A percentile compares a stretch with the other conserved stretches of the same genome.
Conservation (phyloP, 2,329 filamentous ascomycete species). For the Scedosporium minutisporum region DNA sequence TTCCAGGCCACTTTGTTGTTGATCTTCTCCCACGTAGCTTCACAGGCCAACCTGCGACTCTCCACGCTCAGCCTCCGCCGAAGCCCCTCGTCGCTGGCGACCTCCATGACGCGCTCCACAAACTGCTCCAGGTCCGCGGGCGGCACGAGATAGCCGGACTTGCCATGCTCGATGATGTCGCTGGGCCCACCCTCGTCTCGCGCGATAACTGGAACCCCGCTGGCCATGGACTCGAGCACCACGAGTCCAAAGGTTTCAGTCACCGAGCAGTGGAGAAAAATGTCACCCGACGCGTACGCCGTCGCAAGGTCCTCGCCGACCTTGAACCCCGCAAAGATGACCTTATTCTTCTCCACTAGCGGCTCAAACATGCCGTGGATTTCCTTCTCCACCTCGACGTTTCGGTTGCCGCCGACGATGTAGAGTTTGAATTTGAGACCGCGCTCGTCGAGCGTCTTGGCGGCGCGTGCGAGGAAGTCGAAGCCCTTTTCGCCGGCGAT, state of each 20-base stretch:
- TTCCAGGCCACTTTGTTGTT: slow-evolving; percentile 60
- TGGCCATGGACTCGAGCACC: slow-evolving; percentile 62
- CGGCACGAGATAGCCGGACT: slow-evolving; percentile 51
- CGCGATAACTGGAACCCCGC: slow-evolving; percentile 58
- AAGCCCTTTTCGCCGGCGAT: slow-evolving; percentile 64
- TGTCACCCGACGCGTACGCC: slow-evolving; percentile 57
- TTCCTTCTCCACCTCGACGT: slow-evolving; percentile 50
- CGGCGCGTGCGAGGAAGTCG: slow-evolving; percentile 51
- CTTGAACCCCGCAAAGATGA: slow-evolving; percentile 58
- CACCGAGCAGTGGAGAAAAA: slow-evolving; percentile 64
- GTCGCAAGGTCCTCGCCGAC: slow-evolving; percentile 50
- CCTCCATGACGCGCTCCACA: slow-evolving; percentile 38
- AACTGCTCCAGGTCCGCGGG: slow-evolving; percentile 52
- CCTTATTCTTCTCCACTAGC: slow-evolving; percentile 37
- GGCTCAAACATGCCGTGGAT: slow-evolving; percentile 49
- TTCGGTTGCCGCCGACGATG: slow-evolving; percentile 60
- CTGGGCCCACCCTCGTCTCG: slow-evolving; percentile 61
- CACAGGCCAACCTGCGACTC: slow-evolving; percentile 46
- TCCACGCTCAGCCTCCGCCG: slow-evolving; percentile 34
- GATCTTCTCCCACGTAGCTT: slow-evolving; percentile 63
- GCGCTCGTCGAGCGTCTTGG: slow-evolving; percentile 41
- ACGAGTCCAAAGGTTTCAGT: slow-evolving; percentile 66
- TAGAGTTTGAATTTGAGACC: slow-evolving; percentile 53
- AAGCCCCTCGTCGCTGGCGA: slow-evolving; percentile 35
- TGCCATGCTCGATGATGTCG: slow-evolving; percentile 52